These are phyloP conservation scores for Pleomassaria siparia DNA, from an alignment of 2,329 filamentous ascomycete genomes.

Conservation along the genomic window DNA sequence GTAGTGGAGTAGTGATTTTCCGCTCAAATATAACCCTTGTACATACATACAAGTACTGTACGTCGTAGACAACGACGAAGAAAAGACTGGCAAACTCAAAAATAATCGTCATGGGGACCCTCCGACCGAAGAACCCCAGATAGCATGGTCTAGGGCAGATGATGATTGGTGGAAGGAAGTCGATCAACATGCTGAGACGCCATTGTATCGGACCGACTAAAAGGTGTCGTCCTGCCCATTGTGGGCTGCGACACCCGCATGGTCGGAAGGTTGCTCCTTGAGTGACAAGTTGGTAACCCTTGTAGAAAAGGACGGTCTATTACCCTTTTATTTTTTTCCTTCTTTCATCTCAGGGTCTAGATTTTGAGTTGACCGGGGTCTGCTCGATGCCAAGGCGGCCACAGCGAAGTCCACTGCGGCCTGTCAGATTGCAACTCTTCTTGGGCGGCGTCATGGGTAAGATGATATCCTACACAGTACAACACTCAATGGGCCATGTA, in stretches of 20 bases:
- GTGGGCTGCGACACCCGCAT: conserved; percentile 25
- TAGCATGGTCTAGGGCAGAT: conserved; percentile 14
- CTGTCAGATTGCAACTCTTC: conserved; percentile 12
- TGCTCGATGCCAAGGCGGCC: no score
- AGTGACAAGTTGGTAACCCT: conserved; percentile 21
- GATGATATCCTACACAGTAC: no score
- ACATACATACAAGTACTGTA: no score
- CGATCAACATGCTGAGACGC: conserved; percentile 25
- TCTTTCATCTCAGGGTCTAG: conserved; percentile 32
- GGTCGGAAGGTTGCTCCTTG: conserved; percentile 12
- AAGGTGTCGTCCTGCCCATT: conserved; percentile 28
- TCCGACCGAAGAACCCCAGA: conserved; percentile 10
- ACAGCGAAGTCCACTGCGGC: conserved; percentile 14
- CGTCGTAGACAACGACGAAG: neutral
- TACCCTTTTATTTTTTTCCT: no score
- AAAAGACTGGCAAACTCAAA: conserved; percentile 12
- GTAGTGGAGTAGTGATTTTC: neutral
- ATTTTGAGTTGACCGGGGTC: conserved; percentile 12
- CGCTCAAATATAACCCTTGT: no score
- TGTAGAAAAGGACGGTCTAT: no score
- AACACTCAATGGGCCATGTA: no score
- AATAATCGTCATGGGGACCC: conserved; percentile 26
- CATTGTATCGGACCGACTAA: conserved; percentile 35
- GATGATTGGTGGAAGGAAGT: conserved; percentile 25
- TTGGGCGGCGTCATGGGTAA: neutral